phyloP scores from a whole-genome alignment of 768 basidiomycete species.

The Auriculariales sp. region DNA sequence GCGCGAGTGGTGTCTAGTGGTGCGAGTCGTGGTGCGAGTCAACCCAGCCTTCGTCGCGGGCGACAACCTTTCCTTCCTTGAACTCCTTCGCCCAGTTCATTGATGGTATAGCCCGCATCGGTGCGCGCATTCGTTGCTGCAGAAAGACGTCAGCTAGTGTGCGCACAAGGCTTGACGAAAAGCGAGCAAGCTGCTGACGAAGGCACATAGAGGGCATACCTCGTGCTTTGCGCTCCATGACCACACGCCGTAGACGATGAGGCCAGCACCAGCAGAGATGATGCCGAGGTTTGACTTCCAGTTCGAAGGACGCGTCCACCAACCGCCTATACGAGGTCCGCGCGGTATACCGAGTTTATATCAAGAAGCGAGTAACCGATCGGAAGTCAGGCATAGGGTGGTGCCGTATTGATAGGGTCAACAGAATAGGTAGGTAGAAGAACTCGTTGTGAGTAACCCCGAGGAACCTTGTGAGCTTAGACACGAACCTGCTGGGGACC shows the following conservation, averaged over 20 bases:
- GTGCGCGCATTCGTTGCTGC: slow-evolving; percentile 45
- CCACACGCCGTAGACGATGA: slow-evolving; percentile 55
- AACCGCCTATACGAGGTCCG: slow-evolving; percentile 48
- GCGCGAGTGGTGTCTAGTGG: too few relatives aligned
- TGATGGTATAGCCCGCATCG: slow-evolving; percentile 62
- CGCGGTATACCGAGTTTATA: neutral
- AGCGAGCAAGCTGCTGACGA: neutral
- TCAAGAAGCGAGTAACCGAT: neutral
- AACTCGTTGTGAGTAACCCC: neutral
- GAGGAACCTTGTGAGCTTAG: neutral
- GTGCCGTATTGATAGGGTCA: neutral
- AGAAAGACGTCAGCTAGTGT: neutral
- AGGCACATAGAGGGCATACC: slow-evolving; percentile 29
- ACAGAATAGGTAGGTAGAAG: neutral
- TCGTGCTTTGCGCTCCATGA: slow-evolving; percentile 62
- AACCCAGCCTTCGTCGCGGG: neutral
- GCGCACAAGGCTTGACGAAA: neutral
- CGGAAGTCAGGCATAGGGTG: neutral
- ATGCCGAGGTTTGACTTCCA: slow-evolving; percentile 81
- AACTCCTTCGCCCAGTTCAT: slow-evolving; percentile 24
- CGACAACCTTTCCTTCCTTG: neutral
- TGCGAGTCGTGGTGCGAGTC: too few relatives aligned
- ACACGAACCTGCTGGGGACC: slow-evolving; percentile 73
- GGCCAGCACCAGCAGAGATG: slow-evolving; percentile 49
- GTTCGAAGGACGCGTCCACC: slow-evolving; percentile 87